These are phyloP conservation scores for Mortierella sp. DNA, from an alignment of 371 early-diverging fungal species.

Conservation along the genomic window DNA sequence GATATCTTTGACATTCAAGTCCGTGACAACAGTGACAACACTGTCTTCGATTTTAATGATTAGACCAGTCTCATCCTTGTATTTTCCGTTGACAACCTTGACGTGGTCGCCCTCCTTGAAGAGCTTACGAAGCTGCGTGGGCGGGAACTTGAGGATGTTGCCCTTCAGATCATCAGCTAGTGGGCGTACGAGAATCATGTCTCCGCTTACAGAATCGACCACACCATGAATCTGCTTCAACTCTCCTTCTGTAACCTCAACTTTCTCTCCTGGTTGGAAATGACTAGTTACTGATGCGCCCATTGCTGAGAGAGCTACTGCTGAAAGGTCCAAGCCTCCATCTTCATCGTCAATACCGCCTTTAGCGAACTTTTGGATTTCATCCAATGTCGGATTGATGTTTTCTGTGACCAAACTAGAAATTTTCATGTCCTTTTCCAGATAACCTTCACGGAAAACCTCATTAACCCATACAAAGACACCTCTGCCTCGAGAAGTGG, in stretches of 20 bases:
- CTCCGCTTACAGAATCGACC: conserved; percentile 77
- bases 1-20: conserved; percentile 79
- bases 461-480: conserved; percentile 86
- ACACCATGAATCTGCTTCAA: conserved; percentile 86
- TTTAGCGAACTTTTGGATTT: conserved; percentile 87
- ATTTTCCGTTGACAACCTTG: conserved; percentile 92
- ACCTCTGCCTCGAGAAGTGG: conserved; percentile 66
- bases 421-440: conserved; percentile 91
- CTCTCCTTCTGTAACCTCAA: conserved; percentile 92
- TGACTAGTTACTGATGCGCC: conserved; percentile 60
- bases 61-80: conserved; percentile 90
- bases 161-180: conserved; percentile 66
- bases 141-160: conserved; percentile 57
- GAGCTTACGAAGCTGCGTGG: conserved; percentile 85
- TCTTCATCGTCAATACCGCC: conserved; percentile 71
- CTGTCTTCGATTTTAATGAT: conserved; percentile 84
- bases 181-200: conserved; percentile 72
- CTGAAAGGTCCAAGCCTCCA: conserved; percentile 62
- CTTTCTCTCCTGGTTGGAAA: conserved; percentile 89
- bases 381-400: conserved; percentile 94
- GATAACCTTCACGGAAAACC: conserved; percentile 88
- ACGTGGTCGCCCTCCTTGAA: conserved; percentile 95
- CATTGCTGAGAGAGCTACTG: conserved; percentile 61
- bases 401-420: conserved; percentile 77
- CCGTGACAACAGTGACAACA: conserved; percentile 86